A percentile compares a stretch with the other conserved stretches of the same genome.
phyloP scores from a whole-genome alignment of 768 basidiomycete genomes.

The Kwoniella sp. region DNA sequence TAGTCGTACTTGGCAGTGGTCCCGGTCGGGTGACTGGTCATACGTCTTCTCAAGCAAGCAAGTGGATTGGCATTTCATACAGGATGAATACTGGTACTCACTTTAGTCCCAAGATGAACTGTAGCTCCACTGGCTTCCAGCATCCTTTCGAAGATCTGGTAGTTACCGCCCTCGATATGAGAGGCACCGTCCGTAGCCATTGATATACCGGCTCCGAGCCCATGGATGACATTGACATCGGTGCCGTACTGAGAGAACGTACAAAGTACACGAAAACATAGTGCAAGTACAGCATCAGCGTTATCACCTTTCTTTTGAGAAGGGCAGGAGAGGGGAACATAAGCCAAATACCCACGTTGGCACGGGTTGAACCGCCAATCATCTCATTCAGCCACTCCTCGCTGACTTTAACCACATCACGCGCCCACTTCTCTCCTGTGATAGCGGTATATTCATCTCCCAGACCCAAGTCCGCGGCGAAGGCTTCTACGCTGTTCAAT shows the following conservation, averaged over 20 bases:
- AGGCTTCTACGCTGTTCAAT: constrained; percentile 35
- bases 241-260: constrained; percentile 61
- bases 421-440: constrained; percentile 63
- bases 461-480: constrained; percentile 38
- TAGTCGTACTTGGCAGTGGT: no score
- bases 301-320: no score
- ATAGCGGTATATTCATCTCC: constrained; percentile 58
- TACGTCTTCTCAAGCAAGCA: no score
- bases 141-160: constrained; percentile 80
- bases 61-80: no score
- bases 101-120: constrained; percentile 70
- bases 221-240: constrained; percentile 74
- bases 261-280: no score
- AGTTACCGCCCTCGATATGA: constrained; percentile 76
- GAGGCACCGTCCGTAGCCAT: constrained; percentile 72
- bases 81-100: no score
- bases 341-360: constrained; percentile 73
- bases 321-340: no score
- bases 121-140: constrained; percentile 69
- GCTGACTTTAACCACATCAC: constrained; percentile 63
- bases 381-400: constrained; percentile 69
- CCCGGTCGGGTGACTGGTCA: no score
- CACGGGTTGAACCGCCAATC: constrained; percentile 75
- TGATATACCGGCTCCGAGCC: constrained; percentile 69
- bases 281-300: no score